Evolutionary conservation across 805 yeast species (phyloP).

Genomic region (Zygotorulaspora sp.): DNA sequence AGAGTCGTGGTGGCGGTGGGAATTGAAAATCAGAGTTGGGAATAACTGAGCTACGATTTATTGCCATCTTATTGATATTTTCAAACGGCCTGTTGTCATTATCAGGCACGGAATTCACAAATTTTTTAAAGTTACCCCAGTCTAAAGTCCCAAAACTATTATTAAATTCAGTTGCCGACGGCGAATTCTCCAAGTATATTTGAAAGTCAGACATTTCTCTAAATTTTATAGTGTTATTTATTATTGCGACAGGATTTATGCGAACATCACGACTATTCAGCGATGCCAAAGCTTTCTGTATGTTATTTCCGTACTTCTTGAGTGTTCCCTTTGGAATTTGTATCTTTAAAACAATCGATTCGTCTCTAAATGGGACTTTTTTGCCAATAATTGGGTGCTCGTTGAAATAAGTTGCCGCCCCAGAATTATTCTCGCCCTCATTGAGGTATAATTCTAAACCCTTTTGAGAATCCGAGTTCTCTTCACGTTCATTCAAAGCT

Average conservation of each 20-base stretch:
- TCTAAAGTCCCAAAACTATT: slow-evolving; percentile 30
- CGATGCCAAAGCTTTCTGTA: slow-evolving; percentile 41
- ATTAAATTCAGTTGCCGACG: slow-evolving; percentile 39
- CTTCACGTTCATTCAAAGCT: slow-evolving; percentile 31
- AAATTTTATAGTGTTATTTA: slow-evolving; percentile 67
- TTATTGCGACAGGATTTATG: slow-evolving; percentile 59
- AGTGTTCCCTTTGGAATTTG: slow-evolving; percentile 54
- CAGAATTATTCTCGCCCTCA: slow-evolving; percentile 40
- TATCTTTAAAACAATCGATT: slow-evolving; percentile 55
- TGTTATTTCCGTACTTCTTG: slow-evolving; percentile 39
- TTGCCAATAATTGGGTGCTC: slow-evolving; percentile 64
- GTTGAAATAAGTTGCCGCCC: slow-evolving; percentile 33
- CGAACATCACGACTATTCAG: slow-evolving; percentile 36
- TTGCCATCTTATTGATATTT: slow-evolving; percentile 27
- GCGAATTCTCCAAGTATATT: slow-evolving; percentile 53
- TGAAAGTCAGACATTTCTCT: slow-evolving; percentile 90
- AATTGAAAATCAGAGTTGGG: slow-evolving; percentile 37
- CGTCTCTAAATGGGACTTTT: slow-evolving; percentile 42
- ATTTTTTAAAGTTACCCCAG: slow-evolving; percentile 30
- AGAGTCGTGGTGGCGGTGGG: slow-evolving; percentile 84
- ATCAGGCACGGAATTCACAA: slow-evolving; percentile 35
- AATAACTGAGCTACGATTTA: slow-evolving; percentile 21
- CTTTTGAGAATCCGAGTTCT: slow-evolving; percentile 21
- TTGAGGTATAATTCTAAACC: slow-evolving; percentile 34
- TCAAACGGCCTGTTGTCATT: slow-evolving; percentile 39